Base-by-base conservation (phyloP, 176 grass and related monocot species). In the Oryza nivara region DNA sequence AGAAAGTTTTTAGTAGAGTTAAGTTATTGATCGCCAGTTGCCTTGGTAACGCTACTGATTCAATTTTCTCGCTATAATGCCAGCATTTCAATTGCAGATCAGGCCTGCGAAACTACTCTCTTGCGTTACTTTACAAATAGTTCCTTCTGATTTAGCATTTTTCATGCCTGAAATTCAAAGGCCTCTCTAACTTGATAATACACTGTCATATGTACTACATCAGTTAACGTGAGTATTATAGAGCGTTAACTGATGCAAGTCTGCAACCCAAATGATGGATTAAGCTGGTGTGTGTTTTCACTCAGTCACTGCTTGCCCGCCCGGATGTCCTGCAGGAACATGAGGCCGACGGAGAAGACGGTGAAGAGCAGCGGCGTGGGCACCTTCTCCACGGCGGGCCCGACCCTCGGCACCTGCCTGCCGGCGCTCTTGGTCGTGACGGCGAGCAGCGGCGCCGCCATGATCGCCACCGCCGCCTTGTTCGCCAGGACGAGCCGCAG, bases 361-460 rank as follows among this genome's bases (percentile, higher is more conserved):
- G 81, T 15, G 83, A 86, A 84, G 49, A 97, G 34, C 4, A 94
- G 74, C 68, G 92, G 80, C 68, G 92, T 83, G 16, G 94, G 92
- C 72, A 94, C 90, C 88, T 87, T 92, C 32, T 94, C 90, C 25
- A 92, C 85, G 0, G 78, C 90, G 63, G 46, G 70, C 67, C 86
- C 60, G 14, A 97, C 58, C 70, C 48, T 65, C 4, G 94, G 90
- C 72, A 90, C 77, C 41, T 88, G 6, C 83, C 64, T 86, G 17
- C 51, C 92, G 34, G 83, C 89, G 64, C 72, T 85, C 83, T 94
- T 94, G 56, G 94, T 81, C 48, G 68, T 72, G 5, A 85, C 46
- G 41, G 88, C 84, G 16, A 94, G 90, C 23, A 89, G 63, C 65
- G 92, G 92, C 14, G 94, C 80, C 3, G 80, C 94, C 19, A 92